Evolutionary conservation across 345 rosid genomes (phyloP).

Genomic region (Stellera chamaejasme): DNA sequence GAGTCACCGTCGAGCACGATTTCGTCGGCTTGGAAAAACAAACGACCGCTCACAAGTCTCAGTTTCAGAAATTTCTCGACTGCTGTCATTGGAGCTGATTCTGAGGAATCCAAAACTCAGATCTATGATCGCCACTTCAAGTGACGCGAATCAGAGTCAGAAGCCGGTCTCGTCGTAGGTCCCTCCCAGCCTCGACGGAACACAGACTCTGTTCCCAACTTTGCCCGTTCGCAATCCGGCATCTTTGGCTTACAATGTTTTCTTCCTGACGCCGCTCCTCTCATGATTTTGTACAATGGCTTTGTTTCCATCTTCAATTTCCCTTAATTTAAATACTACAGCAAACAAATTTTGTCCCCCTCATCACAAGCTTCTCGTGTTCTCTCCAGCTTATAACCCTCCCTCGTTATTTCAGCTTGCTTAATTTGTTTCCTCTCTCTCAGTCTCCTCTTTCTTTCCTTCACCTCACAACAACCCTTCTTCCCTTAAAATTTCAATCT

Average conservation of each 20-base stretch:
- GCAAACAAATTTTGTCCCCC: too few relatives aligned
- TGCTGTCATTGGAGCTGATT: constrained; percentile 50
- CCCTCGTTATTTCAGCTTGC: too few relatives aligned
- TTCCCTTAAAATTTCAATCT: too few relatives aligned
- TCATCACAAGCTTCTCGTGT: too few relatives aligned
- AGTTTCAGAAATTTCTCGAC: constrained; percentile 34
- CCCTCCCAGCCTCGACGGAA: constrained; percentile 44
- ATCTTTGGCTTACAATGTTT: constrained; percentile 18
- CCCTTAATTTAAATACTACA: too few relatives aligned
- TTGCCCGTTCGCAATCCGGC: constrained; percentile 30
- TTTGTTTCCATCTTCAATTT: constrained; percentile 57
- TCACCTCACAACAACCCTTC: too few relatives aligned
- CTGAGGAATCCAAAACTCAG: constrained; percentile 76
- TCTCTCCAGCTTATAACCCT: too few relatives aligned
- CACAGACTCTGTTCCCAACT: constrained; percentile 18
- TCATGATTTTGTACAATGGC: constrained; percentile 94
- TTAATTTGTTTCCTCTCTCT: too few relatives aligned
- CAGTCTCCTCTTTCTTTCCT: too few relatives aligned
- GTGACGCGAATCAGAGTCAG: constrained; percentile 7
- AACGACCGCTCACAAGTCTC: constrained; percentile 27
- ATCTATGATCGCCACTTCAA: constrained; percentile 50
- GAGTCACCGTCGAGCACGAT: constrained; percentile 55
- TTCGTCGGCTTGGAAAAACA: constrained; percentile 55
- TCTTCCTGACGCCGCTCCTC: constrained; percentile 36
- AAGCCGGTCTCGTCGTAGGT: constrained; percentile 20